These are phyloP conservation scores for Davidsoniella neocaledoniae DNA, from an alignment of 2,329 filamentous ascomycete genomes.

Conservation along the genomic window DNA sequence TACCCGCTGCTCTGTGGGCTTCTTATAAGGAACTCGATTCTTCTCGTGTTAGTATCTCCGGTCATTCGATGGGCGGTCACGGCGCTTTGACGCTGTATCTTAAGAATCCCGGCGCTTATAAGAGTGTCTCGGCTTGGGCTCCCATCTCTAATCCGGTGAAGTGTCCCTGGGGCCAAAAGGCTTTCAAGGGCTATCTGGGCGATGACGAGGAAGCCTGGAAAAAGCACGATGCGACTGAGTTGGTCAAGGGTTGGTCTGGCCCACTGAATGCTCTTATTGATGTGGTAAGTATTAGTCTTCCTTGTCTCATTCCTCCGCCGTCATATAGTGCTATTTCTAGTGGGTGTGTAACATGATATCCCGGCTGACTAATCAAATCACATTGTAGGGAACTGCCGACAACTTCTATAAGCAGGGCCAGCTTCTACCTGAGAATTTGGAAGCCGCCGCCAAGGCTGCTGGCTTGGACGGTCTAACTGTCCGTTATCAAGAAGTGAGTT, in stretches of 20 bases:
- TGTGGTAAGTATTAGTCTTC: conserved; percentile 40
- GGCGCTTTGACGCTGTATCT: conserved; percentile 85
- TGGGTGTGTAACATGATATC: neutral
- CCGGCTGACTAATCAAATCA: neutral
- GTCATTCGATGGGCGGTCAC: conserved; percentile 95
- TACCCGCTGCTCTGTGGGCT: conserved; percentile 60
- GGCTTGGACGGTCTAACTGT: conserved; percentile 58
- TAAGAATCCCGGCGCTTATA: conserved; percentile 80
- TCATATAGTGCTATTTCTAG: neutral
- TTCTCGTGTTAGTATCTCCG: conserved; percentile 62
- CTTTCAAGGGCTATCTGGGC: conserved; percentile 81
- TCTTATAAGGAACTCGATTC: conserved; percentile 56
- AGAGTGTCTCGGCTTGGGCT: conserved; percentile 75
- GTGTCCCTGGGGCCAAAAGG: conserved; percentile 92
- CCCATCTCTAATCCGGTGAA: conserved; percentile 74
- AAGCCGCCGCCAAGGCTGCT: conserved; percentile 58
- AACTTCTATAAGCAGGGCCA: conserved; percentile 94
- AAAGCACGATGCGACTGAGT: conserved; percentile 80
- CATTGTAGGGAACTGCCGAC: conserved; percentile 62
- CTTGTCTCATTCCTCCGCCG: neutral
- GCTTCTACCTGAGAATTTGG: conserved; percentile 84
- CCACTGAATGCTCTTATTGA: conserved; percentile 70
- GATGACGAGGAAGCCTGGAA: conserved; percentile 62
- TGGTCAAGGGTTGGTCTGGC: conserved; percentile 58
- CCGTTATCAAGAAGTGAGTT: conserved; percentile 58